Conservation (phyloP, 371 early-diverging fungal species). For the Zychaea mexicana region DNA sequence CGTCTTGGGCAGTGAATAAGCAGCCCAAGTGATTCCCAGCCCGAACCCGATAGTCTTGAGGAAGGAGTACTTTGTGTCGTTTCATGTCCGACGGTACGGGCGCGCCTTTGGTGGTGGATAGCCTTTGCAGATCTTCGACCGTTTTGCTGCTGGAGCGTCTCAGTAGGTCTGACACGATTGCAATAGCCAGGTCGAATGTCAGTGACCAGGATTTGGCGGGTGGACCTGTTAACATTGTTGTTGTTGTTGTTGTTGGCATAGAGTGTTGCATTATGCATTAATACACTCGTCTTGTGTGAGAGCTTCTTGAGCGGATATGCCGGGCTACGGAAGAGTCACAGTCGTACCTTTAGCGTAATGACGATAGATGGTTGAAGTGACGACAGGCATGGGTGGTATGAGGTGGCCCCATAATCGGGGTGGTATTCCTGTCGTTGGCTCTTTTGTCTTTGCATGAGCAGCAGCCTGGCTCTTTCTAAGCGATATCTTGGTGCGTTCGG, state of each 20-base stretch:
- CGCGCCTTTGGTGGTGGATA: constrained; percentile 22
- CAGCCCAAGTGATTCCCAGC: constrained; percentile 28
- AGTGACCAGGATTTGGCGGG: constrained; percentile 48
- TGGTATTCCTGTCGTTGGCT: constrained; percentile 10
- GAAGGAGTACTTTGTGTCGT: constrained; percentile 24
- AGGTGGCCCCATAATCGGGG: constrained; percentile 14
- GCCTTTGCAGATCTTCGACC: constrained; percentile 41
- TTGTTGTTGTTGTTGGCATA: no score
- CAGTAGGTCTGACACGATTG: constrained; percentile 33
- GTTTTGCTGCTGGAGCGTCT: constrained; percentile 28
- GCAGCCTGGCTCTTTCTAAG: constrained; percentile 8
- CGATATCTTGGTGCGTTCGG: constrained; percentile 8
- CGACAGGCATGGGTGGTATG: constrained; percentile 16
- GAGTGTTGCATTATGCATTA: no score
- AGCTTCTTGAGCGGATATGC: no score
- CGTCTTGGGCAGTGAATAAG: constrained; percentile 23
- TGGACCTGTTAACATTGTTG: constrained; percentile 32
- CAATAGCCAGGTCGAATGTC: constrained; percentile 34
- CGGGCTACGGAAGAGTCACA: not conserved
- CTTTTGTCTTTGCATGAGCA: constrained; percentile 4
- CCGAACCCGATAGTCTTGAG: constrained; percentile 25
- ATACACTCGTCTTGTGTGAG: not conserved
- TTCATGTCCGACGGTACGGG: constrained; percentile 31
- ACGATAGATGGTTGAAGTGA: constrained; percentile 20
- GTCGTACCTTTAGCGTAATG: constrained; percentile 18